These are phyloP conservation scores for Chalciporus chontae DNA, from an alignment of 768 basidiomycete genomes.

Conservation along the genomic window DNA sequence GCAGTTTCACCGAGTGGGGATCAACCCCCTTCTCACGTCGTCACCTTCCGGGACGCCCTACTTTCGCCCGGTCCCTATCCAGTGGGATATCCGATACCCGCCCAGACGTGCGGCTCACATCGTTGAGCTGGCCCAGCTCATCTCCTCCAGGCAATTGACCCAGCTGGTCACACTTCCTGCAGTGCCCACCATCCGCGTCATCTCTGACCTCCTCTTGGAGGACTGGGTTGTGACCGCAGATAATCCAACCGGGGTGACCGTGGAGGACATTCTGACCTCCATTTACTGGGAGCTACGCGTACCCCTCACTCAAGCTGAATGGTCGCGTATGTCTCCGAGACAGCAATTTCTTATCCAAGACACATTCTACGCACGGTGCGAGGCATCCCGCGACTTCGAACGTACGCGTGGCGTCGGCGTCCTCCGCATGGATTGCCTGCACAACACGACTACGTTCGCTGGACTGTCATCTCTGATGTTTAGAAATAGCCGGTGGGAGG, in stretches of 20 bases:
- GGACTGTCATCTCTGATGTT: slow-evolving; percentile 44
- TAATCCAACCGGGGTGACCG: slow-evolving; percentile 46
- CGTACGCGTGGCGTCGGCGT: slow-evolving; percentile 39
- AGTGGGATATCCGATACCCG: slow-evolving; percentile 51
- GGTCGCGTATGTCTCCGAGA: slow-evolving; percentile 38
- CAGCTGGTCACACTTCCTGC: slow-evolving; percentile 45
- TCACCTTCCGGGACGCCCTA: slow-evolving; percentile 9
- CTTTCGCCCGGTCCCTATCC: slow-evolving; percentile 23
- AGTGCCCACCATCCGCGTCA: slow-evolving; percentile 35
- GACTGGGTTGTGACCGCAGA: slow-evolving; percentile 40
- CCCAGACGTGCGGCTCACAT: slow-evolving; percentile 29
- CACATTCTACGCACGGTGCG: slow-evolving; percentile 46
- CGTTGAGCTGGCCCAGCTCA: slow-evolving; percentile 2
- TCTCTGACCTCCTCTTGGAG: slow-evolving; percentile 45
- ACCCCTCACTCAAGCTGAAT: slow-evolving; percentile 41
- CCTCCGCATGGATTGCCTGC: slow-evolving; percentile 46
- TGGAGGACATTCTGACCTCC: slow-evolving; percentile 48
- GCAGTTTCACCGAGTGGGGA: slow-evolving; percentile 11
- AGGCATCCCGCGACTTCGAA: slow-evolving; percentile 33
- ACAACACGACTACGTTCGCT: slow-evolving; percentile 46
- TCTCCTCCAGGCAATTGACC: slow-evolving; percentile 28
- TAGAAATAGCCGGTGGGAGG: slow-evolving; percentile 36
- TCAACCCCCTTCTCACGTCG: slow-evolving; percentile 19
- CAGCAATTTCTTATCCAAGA: slow-evolving; percentile 41
- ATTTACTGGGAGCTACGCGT: slow-evolving; percentile 38